phyloP scores from a whole-genome alignment of 768 basidiomycete genomes.

The Paxillus ammoniavirescens region DNA sequence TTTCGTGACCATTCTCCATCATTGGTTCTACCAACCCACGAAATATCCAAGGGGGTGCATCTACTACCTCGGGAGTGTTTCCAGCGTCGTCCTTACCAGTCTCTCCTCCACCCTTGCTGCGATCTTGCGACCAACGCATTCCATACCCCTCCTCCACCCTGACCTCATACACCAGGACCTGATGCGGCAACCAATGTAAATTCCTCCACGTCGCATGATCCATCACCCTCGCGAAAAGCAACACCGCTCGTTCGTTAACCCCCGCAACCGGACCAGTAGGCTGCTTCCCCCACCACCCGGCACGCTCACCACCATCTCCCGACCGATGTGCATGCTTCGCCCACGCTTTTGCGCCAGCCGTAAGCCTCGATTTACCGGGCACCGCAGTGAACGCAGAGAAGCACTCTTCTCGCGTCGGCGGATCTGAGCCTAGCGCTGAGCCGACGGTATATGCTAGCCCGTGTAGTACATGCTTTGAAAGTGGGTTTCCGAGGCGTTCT shows the following conservation, averaged over 20 bases:
- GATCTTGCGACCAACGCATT: slow-evolving; percentile 63
- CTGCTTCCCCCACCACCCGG: slow-evolving; percentile 57
- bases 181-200: slow-evolving; percentile 64
- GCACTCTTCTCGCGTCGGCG: slow-evolving; percentile 50
- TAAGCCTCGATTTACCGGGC: slow-evolving; percentile 51
- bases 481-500: slow-evolving; percentile 25
- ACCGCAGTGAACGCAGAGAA: slow-evolving; percentile 46
- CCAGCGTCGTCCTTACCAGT: slow-evolving; percentile 3
- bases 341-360: slow-evolving; percentile 63
- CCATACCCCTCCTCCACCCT: slow-evolving; percentile 62
- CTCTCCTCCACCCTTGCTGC: slow-evolving; percentile 11
- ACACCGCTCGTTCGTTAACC: slow-evolving; percentile 53
- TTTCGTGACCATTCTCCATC: slow-evolving; percentile 66
- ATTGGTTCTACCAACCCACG: slow-evolving; percentile 67
- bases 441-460: slow-evolving; percentile 60
- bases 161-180: slow-evolving; percentile 60
- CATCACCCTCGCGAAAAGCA: slow-evolving; percentile 54
- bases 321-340: slow-evolving; percentile 65
- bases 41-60: slow-evolving; percentile 46
- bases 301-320: slow-evolving; percentile 7
- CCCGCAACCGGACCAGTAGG: slow-evolving; percentile 50
- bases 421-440: slow-evolving; percentile 52
- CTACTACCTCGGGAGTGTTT: background rate
- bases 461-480: slow-evolving; percentile 45
- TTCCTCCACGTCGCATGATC: slow-evolving; percentile 57